phyloP scores from a whole-genome alignment of 2,329 filamentous ascomycete species.

The Allantophomopsis lycopodina region DNA sequence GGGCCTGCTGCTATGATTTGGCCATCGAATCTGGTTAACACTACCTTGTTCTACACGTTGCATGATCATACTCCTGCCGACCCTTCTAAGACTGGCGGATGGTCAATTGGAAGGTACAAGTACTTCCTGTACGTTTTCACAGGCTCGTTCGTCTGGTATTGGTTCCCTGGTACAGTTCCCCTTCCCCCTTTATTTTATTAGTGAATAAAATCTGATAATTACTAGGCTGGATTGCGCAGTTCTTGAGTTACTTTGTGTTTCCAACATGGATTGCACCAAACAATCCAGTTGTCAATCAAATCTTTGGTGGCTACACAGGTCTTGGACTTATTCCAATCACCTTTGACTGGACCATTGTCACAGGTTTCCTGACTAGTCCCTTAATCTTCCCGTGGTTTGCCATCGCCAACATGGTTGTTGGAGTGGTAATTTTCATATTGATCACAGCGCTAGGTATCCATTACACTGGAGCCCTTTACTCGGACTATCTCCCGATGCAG shows the following conservation, averaged over 20 bases:
- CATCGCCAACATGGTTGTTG: conserved; percentile 59
- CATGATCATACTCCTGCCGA: conserved; percentile 49
- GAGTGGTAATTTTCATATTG: conserved; percentile 52
- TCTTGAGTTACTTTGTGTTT: conserved; percentile 57
- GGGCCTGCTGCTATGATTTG: conserved; percentile 48
- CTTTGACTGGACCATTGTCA: conserved; percentile 70
- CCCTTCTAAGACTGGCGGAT: conserved; percentile 24
- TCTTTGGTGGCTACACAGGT: conserved; percentile 55
- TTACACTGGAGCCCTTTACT: conserved; percentile 52
- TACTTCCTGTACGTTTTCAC: conserved; percentile 28
- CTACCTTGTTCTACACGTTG: conserved; percentile 28
- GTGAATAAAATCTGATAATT: no score
- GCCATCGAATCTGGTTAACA: conserved; percentile 40
- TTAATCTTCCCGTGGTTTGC: conserved; percentile 60
- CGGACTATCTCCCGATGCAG: conserved; percentile 51
- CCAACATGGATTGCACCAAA: conserved; percentile 60
- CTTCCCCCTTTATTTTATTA: conserved; percentile 3
- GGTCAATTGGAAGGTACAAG: conserved; percentile 28
- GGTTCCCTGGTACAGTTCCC: conserved; percentile 24
- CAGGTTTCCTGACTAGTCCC: conserved; percentile 53
- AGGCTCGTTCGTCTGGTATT: conserved; percentile 35
- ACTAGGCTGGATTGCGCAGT: conserved; percentile 49
- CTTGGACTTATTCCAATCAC: conserved; percentile 57
- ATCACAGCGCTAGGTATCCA: conserved; percentile 33
- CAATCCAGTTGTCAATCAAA: conserved; percentile 53